A percentile compares a stretch with the other conserved stretches of the same genome.
Evolutionary conservation across 2,329 filamentous ascomycete species (phyloP).

Genomic region (Curvularia sp.): DNA sequence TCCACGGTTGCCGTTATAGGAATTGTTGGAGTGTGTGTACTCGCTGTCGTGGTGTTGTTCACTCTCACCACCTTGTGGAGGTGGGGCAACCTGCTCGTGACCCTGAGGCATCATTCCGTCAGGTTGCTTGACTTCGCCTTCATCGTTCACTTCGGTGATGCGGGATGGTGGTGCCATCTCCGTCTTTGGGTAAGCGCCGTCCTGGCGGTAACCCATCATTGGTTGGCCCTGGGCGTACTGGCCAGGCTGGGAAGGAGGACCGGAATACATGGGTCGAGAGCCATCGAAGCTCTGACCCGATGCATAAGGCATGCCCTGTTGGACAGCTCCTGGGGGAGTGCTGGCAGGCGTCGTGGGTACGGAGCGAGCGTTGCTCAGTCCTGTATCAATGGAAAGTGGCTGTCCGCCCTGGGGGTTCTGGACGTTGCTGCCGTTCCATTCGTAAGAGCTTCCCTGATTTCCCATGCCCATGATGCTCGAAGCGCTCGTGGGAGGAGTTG

Average conservation of each 20-base stretch:
- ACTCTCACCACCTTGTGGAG: slow-evolving; percentile 68
- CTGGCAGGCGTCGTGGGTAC: slow-evolving; percentile 92
- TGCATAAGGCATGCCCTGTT: slow-evolving; percentile 81
- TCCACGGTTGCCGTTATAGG: slow-evolving; percentile 73
- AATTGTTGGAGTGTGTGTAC: slow-evolving; percentile 80
- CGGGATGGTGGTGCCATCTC: slow-evolving; percentile 86
- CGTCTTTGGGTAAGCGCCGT: slow-evolving; percentile 71
- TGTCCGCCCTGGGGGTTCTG: slow-evolving; percentile 65
- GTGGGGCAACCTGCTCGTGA: slow-evolving; percentile 60
- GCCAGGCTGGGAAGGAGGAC: slow-evolving; percentile 68
- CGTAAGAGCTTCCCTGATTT: slow-evolving; percentile 74
- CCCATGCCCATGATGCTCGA: slow-evolving; percentile 83
- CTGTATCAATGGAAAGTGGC: slow-evolving; percentile 81
- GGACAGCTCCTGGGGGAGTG: slow-evolving; percentile 82
- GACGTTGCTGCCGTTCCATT: slow-evolving; percentile 68
- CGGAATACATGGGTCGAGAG: slow-evolving; percentile 79
- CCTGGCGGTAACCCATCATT: slow-evolving; percentile 68
- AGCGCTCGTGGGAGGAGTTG: slow-evolving; percentile 91
- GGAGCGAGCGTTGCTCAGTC: slow-evolving; percentile 78
- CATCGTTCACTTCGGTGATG: slow-evolving; percentile 65
- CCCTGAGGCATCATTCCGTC: slow-evolving; percentile 63
- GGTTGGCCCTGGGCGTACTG: slow-evolving; percentile 71
- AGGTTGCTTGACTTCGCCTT: slow-evolving; percentile 68
- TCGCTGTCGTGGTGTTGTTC: slow-evolving; percentile 80
- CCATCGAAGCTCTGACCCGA: slow-evolving; percentile 75